phyloP scores from a whole-genome alignment of 2,329 filamentous ascomycete genomes.

The Plectosphaerella plurivora region DNA sequence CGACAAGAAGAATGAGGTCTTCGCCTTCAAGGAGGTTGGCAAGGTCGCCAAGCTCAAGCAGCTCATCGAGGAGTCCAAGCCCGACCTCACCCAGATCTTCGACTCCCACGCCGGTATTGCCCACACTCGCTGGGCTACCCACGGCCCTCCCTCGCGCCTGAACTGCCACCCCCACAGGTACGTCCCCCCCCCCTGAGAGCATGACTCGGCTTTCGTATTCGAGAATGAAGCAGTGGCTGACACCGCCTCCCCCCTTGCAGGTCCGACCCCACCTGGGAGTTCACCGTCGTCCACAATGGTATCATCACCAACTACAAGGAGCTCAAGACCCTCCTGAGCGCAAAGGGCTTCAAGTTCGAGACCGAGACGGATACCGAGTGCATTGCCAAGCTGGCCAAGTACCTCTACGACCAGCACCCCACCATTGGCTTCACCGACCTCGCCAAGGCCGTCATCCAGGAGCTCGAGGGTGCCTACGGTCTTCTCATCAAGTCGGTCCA shows the following conservation, averaged over 20 bases:
- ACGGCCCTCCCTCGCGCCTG: conserved; percentile 84
- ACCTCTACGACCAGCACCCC: conserved; percentile 92
- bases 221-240: neutral
- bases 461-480: conserved; percentile 96
- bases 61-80: conserved; percentile 78
- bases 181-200: conserved; percentile 22
- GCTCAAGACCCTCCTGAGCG: conserved; percentile 84
- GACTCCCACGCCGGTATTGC: conserved; percentile 98
- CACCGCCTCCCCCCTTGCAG: conserved; percentile 36
- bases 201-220: conserved; percentile 2
- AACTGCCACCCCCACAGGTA: conserved; percentile 99
- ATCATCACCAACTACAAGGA: conserved; percentile 99
- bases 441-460: conserved; percentile 95
- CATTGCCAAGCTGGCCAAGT: conserved; percentile 98
- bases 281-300: conserved; percentile 96
- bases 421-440: conserved; percentile 94
- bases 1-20: conserved; percentile 97
- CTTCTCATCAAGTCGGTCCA: conserved; percentile 97
- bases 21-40: conserved; percentile 98
- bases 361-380: conserved; percentile 99
- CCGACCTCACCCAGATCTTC: conserved; percentile 88
- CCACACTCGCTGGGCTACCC: conserved; percentile 98
- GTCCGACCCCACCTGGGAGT: conserved; percentile 94
- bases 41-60: conserved; percentile 96
- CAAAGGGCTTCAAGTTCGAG: conserved; percentile 98